phyloP scores from a whole-genome alignment of 176 grass and related monocot species.

The Alloteropsis semialata region DNA sequence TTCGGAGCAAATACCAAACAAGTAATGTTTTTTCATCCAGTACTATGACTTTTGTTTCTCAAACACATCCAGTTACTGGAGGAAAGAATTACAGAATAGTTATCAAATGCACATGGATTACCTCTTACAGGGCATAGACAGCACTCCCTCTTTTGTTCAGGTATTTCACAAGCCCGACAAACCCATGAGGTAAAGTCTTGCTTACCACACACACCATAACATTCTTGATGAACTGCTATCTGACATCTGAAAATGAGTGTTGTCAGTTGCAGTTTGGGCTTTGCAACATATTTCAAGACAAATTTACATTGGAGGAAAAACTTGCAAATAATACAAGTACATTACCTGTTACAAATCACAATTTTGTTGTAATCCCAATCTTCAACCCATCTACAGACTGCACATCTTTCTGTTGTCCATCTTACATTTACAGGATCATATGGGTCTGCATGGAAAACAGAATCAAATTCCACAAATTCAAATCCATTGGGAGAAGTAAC shows the following conservation, averaged over 20 bases:
- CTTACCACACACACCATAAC: conserved; percentile 82
- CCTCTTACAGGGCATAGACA: conserved; percentile 99
- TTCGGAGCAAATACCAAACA: background rate
- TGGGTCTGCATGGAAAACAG: conserved; percentile 61
- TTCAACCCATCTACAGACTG: conserved; percentile 99
- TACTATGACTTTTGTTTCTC: background rate
- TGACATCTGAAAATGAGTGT: conserved; percentile 74
- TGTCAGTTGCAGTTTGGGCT: conserved; percentile 14
- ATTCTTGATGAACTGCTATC: conserved; percentile 99
- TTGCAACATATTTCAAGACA: conserved; percentile 12
- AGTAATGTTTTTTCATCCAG: background rate
- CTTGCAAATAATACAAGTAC: background rate
- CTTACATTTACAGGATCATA: conserved; percentile 85
- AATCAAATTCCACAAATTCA: conserved; percentile 1
- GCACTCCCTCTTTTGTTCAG: conserved; percentile 78
- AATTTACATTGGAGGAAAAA: background rate
- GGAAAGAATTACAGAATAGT: background rate
- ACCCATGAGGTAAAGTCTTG: conserved; percentile 98
- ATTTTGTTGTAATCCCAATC: conserved; percentile 99
- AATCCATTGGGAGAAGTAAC: conserved; percentile 14
- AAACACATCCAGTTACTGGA: background rate
- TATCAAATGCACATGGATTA: conserved; percentile 35
- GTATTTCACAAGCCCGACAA: conserved; percentile 87
- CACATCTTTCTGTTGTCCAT: conserved; percentile 99
- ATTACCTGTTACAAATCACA: conserved; percentile 91